Evolutionary conservation across 768 basidiomycete species (phyloP).

Genomic region (Xerocomellus chrysenteron): DNA sequence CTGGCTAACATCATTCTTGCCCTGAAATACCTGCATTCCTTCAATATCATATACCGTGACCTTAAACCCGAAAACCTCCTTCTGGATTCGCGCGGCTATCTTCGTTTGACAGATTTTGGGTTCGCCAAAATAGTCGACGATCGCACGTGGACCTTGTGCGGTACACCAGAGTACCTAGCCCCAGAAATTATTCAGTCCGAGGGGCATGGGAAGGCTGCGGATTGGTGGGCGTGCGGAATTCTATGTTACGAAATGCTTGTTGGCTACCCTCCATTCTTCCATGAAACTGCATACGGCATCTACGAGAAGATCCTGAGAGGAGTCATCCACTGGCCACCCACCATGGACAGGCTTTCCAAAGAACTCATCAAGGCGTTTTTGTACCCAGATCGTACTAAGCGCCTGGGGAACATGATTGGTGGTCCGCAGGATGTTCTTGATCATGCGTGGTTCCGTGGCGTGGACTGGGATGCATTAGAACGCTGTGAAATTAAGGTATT

Average conservation of each 20-base stretch:
- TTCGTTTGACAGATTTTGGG: conserved; percentile 95
- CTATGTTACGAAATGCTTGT: conserved; percentile 99
- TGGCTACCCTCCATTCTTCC: conserved; percentile 98
- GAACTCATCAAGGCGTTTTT: conserved; percentile 88
- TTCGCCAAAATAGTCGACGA: conserved; percentile 98
- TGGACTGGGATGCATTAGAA: conserved; percentile 88
- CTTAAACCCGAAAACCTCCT: conserved; percentile 99
- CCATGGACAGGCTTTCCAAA: conserved; percentile 85
- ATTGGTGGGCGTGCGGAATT: conserved; percentile 99
- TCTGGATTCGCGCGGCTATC: conserved; percentile 88
- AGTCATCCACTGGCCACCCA: conserved; percentile 86
- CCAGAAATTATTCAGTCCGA: conserved; percentile 98
- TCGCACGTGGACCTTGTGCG: conserved; percentile 96
- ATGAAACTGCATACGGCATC: conserved; percentile 96
- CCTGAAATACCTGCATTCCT: conserved; percentile 90
- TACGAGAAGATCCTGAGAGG: conserved; percentile 96
- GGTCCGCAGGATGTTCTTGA: conserved; percentile 89
- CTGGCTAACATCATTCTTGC: conserved; percentile 95
- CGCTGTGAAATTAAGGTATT: conserved; percentile 82
- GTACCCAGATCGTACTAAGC: conserved; percentile 87
- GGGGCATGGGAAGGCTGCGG: conserved; percentile 96
- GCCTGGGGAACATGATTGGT: conserved; percentile 90
- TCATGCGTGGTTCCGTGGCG: conserved; percentile 94
- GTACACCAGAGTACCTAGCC: conserved; percentile 94
- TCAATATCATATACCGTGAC: conserved; percentile 98